Conservation (phyloP, 2,329 filamentous ascomycete genomes). For the Aspergillus unguis region DNA sequence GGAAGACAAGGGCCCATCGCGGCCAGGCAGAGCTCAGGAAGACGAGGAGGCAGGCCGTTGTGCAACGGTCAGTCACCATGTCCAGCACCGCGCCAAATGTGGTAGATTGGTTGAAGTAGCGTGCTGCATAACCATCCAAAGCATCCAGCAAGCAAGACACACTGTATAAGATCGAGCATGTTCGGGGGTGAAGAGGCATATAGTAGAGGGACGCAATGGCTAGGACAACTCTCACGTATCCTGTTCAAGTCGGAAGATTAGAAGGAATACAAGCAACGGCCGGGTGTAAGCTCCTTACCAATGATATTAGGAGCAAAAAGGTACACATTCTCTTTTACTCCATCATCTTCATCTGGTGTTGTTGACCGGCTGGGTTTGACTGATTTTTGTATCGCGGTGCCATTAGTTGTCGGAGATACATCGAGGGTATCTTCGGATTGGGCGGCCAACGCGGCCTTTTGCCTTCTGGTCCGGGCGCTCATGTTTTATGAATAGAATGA, state of each 20-base stretch:
- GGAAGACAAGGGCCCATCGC: conserved; percentile 89
- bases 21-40: conserved; percentile 95
- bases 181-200: conserved; percentile 97
- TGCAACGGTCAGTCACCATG: conserved; percentile 99
- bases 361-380: conserved; percentile 29
- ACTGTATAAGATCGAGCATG: conserved; percentile 81
- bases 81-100: conserved; percentile 95
- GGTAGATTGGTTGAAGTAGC: conserved; percentile 82
- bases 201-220: conserved; percentile 94
- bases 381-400: conserved; percentile 25
- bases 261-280: background rate
- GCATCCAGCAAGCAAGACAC: conserved; percentile 94
- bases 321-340: conserved; percentile 69
- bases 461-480: conserved; percentile 39
- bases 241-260: conserved; percentile 42
- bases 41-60: conserved; percentile 88
- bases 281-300: conserved; percentile 50
- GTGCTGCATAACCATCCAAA: conserved; percentile 89
- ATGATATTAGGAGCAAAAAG: conserved; percentile 79
- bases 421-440: conserved; percentile 33
- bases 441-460: conserved; percentile 35
- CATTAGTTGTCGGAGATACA: conserved; percentile 29
- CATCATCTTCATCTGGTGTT: conserved; percentile 26
- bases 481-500: conserved; percentile 21
- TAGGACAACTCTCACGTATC: conserved; percentile 73